These are phyloP conservation scores for Allium fistulosum DNA, from an alignment of 106 monocot species.

Conservation along the genomic window DNA sequence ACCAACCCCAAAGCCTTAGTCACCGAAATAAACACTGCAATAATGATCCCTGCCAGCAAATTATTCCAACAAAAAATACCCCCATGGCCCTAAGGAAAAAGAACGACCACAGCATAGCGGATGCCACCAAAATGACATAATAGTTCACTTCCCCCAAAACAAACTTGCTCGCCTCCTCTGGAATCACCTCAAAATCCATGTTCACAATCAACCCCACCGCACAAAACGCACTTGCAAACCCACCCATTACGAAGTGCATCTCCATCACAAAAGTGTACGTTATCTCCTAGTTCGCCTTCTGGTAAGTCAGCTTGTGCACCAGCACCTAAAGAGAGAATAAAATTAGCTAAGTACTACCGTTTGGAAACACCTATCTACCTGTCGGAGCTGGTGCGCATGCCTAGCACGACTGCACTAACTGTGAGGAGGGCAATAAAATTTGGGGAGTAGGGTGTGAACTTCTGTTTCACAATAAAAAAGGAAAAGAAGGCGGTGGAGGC, in stretches of 20 bases:
- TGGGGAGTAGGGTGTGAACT: conserved; percentile 39
- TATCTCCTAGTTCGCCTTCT: conserved; percentile 8
- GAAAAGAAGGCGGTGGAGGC: conserved; percentile 38
- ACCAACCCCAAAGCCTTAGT: conserved; percentile 8
- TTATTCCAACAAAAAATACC: conserved; percentile 11
- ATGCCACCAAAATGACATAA: conserved; percentile 29
- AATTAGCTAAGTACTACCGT: conserved; percentile 27
- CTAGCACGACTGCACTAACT: conserved; percentile 36
- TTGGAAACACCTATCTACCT: conserved; percentile 28
- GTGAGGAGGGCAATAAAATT: conserved; percentile 39
- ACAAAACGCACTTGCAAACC: conserved; percentile 39
- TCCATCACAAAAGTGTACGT: conserved; percentile 40
- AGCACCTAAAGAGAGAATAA: conserved; percentile 33
- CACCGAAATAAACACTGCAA: conserved; percentile 10
- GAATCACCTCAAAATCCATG: conserved; percentile 50
- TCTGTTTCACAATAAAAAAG: conserved; percentile 33
- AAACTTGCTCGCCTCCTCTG: conserved; percentile 30
- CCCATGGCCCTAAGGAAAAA: conserved; percentile 15
- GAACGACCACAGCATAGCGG: conserved; percentile 36
- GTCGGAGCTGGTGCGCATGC: conserved; percentile 25
- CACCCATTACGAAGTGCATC: conserved; percentile 50
- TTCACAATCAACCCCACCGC: conserved; percentile 45
- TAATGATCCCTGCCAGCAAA: conserved; percentile 13
- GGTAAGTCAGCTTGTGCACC: conserved; percentile 18
- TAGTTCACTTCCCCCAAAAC: conserved; percentile 39